Base-by-base conservation (phyloP, 768 basidiomycete species). In the Tephrocybe sp. region DNA sequence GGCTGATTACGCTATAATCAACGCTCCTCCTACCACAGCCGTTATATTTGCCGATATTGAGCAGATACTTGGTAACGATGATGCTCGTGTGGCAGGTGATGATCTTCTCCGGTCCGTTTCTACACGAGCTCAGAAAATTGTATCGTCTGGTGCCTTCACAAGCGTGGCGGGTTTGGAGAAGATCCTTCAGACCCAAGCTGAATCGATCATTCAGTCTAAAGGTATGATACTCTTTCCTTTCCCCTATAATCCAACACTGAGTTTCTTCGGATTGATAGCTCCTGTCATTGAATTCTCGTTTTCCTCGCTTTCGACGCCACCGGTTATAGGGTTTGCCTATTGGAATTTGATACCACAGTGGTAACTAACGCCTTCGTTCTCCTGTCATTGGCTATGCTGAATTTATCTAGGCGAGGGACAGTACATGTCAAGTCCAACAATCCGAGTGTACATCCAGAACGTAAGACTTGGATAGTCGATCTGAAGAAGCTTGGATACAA, bases 271-370 rank as follows among this genome's bases (percentile, higher is more conserved):
- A 24, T 48, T n/a, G n/a, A n/a, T 38, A 56, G 55, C 55, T 12
- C 55, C 55, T 5, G 51, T 56, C 18, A 38, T 56, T 9, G 55
- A 56, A 27, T 42, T 41, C 18, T 56, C 51, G 26, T 49, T 52
- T 41, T 24, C 37, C n/a, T 12, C 19, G 41, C 19, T 15, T 3
- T 9, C 13, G 5, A 45, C 39, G 16, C 13, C 39, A 28, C 31
- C 27, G 18, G 1, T 44, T 0, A 38, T 49, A 9, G 41, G 51
- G 15, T n/a, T 32, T 2, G 1, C 21, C 32, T 42, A n/a, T n/a
- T 56, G 55, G 55, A 56, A 56, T 22, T 38, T 56, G 1, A 37
- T 56, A 9, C 55, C 55, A n/a, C 51, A 50, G 24, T 56, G 55
- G 55, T 56, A 49, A 19, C 4, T 11, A 9, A 11, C 2, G 15